Evolutionary conservation across 2,329 filamentous ascomycete species (phyloP).

Genomic region (Chaetomium sp.): DNA sequence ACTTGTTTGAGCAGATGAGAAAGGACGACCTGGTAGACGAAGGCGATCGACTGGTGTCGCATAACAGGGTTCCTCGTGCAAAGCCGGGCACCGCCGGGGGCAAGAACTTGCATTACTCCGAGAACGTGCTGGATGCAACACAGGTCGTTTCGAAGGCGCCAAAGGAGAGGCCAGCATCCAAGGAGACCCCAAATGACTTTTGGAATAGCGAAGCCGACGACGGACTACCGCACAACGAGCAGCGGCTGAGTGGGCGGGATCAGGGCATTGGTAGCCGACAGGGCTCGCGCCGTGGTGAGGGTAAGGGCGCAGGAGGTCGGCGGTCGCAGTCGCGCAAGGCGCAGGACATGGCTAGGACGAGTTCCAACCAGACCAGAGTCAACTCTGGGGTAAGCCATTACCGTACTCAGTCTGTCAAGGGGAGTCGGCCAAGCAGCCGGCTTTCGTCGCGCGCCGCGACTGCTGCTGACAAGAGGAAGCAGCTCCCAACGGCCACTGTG

Average conservation of each 20-base stretch:
- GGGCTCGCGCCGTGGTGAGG: slow-evolving; percentile 45
- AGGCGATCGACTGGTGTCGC: slow-evolving; percentile 80
- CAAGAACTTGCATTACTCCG: slow-evolving; percentile 85
- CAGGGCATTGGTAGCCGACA: slow-evolving; percentile 47
- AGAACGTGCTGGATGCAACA: slow-evolving; percentile 75
- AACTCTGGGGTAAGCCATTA: slow-evolving; percentile 39
- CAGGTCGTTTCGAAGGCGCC: slow-evolving; percentile 30
- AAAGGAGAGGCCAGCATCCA: slow-evolving; percentile 23
- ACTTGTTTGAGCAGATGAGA: slow-evolving; percentile 85
- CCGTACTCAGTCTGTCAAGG: slow-evolving; percentile 22
- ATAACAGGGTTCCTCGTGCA: slow-evolving; percentile 61
- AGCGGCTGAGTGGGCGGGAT: slow-evolving; percentile 42
- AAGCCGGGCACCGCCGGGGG: slow-evolving; percentile 69
- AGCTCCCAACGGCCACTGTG: slow-evolving; percentile 24
- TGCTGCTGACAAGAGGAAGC: slow-evolving; percentile 33
- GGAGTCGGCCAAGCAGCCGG: slow-evolving; percentile 25
- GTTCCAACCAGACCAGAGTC: slow-evolving; percentile 35
- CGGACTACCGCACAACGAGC: slow-evolving; percentile 38
- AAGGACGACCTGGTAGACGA: slow-evolving; percentile 86
- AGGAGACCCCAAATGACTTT: slow-evolving; percentile 43
- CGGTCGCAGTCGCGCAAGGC: slow-evolving; percentile 54
- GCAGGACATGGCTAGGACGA: slow-evolving; percentile 32
- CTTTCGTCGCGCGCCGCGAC: slow-evolving; percentile 25
- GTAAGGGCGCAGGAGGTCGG: slow-evolving; percentile 42
- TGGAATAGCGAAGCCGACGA: slow-evolving; percentile 75